Evolutionary conservation across 1,139 yeast genomes (phyloP).

Genomic region (Sugiyamaella pinicola): DNA sequence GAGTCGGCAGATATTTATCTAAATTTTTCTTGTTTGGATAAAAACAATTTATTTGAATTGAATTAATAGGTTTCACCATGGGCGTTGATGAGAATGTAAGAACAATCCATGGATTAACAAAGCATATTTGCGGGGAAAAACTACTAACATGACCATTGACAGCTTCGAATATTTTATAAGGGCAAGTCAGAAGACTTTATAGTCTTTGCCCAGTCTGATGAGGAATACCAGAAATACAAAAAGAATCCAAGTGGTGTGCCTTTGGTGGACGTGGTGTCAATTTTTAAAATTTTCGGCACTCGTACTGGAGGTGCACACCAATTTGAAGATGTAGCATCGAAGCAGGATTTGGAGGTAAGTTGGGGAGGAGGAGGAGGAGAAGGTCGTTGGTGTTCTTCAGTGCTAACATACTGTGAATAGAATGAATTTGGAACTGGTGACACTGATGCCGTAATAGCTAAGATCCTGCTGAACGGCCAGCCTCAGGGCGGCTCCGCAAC

Average conservation of each 20-base stretch:
- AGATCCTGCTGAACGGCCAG: conserved; percentile 59
- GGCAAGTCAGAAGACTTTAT: conserved; percentile 64
- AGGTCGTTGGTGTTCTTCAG: not conserved
- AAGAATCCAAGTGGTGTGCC: conserved; percentile 56
- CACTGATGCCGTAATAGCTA: conserved; percentile 50
- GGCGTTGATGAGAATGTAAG: not conserved
- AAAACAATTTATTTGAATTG: not conserved
- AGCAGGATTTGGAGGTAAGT: conserved; percentile 51
- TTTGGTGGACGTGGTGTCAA: conserved; percentile 63
- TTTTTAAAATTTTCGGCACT: conserved; percentile 63
- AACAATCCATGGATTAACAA: no score
- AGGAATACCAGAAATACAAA: conserved; percentile 52
- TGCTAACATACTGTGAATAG: conserved; percentile 11
- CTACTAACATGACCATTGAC: conserved; percentile 5
- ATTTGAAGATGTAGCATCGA: conserved; percentile 71
- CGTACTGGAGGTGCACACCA: conserved; percentile 67
- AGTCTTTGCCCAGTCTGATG: conserved; percentile 61
- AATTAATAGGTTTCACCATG: not conserved
- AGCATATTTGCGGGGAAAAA: not conserved
- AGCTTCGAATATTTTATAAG: conserved; percentile 54
- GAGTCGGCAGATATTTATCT: not conserved
- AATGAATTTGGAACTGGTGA: conserved; percentile 59
- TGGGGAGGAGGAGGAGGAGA: not conserved
- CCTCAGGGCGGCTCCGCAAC: conserved; percentile 44
- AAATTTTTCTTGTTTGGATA: not conserved